Percentiles rank a stretch among this genome's conserved stretches.
Evolutionary conservation across 805 yeast genomes (phyloP).

Genomic region (Teunomyces atbi): DNA sequence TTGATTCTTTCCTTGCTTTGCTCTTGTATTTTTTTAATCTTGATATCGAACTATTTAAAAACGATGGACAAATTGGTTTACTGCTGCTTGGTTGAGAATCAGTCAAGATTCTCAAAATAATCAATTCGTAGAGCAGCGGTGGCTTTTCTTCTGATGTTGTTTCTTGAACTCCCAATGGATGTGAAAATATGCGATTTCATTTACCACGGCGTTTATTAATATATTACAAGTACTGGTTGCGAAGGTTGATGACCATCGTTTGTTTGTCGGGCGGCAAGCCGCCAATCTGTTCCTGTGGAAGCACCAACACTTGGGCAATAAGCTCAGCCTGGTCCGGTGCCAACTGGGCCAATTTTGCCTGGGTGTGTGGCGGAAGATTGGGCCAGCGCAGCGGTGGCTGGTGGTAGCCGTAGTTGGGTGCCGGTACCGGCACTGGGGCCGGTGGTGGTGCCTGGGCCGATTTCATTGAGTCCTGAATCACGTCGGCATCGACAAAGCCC

Average conservation of each 20-base stretch:
- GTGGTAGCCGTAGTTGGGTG: not conserved
- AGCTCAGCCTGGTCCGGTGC: constrained; percentile 58
- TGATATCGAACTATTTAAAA: too few relatives aligned
- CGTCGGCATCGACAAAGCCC: constrained; percentile 72
- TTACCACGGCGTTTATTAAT: not conserved
- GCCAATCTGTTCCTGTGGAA: constrained; percentile 50
- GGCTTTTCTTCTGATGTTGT: too few relatives aligned
- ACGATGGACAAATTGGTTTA: too few relatives aligned
- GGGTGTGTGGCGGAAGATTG: constrained; percentile 47
- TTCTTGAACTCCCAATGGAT: too few relatives aligned
- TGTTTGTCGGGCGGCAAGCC: constrained; percentile 52
- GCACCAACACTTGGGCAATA: constrained; percentile 51
- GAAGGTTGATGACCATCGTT: constrained; percentile 53
- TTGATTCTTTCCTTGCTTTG: too few relatives aligned
- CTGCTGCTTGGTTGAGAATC: too few relatives aligned
- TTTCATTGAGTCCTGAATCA: constrained; percentile 57
- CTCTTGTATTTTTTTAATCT: too few relatives aligned
- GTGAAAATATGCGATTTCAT: too few relatives aligned
- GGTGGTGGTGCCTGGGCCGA: constrained; percentile 14
- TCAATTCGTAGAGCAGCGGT: too few relatives aligned
- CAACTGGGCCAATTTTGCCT: constrained; percentile 48
- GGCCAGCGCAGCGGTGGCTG: constrained; percentile 33
- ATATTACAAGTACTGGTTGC: constrained; percentile 49
- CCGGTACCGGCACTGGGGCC: constrained; percentile 3
- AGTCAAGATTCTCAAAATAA: too few relatives aligned